A percentile compares a stretch with the other conserved stretches of the same genome.
phyloP scores from a whole-genome alignment of 495 filamentous ascomycete genomes.

The Bathelium albidoporum region DNA sequence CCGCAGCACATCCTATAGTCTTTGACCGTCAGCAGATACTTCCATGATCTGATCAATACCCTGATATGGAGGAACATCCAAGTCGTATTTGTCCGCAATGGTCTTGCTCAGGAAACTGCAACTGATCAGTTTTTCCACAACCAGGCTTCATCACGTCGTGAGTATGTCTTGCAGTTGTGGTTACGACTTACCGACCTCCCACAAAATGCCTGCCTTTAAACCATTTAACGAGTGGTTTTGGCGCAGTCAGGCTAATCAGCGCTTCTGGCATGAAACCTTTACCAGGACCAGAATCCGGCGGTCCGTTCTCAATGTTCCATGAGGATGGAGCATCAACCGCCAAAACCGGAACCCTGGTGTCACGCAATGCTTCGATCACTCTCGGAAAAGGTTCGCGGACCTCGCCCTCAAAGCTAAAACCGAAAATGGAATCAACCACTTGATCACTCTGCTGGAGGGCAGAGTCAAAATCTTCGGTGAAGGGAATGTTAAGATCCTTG shows the following conservation, averaged over 20 bases:
- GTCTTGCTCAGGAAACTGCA: slow-evolving; percentile 63
- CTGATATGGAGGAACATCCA: slow-evolving; percentile 73
- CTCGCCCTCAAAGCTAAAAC: slow-evolving; percentile 87
- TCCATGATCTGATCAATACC: slow-evolving; percentile 88
- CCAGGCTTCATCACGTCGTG: background rate
- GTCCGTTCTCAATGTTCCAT: slow-evolving; percentile 85
- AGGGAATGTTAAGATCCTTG: slow-evolving; percentile 68
- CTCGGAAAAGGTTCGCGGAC: slow-evolving; percentile 80
- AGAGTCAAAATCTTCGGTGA: slow-evolving; percentile 65
- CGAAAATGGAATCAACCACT: slow-evolving; percentile 90
- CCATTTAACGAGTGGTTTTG: slow-evolving; percentile 80
- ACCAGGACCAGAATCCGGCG: slow-evolving; percentile 66
- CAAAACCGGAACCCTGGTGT: slow-evolving; percentile 63
- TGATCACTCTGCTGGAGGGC: slow-evolving; percentile 62
- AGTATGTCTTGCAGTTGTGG: slow-evolving; percentile 14
- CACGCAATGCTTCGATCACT: slow-evolving; percentile 66
- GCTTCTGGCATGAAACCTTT: slow-evolving; percentile 66
- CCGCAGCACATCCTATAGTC: background rate
- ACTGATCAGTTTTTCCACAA: background rate
- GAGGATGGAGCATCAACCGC: slow-evolving; percentile 87
- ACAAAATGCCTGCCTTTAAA: slow-evolving; percentile 84
- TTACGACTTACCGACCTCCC: slow-evolving; percentile 53
- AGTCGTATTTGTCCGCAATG: slow-evolving; percentile 78
- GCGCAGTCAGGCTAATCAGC: slow-evolving; percentile 83
- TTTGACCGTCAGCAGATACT: slow-evolving; percentile 41